Base-by-base conservation (phyloP, 169 alveolate genomes). In the Neospora caninum region DNA sequence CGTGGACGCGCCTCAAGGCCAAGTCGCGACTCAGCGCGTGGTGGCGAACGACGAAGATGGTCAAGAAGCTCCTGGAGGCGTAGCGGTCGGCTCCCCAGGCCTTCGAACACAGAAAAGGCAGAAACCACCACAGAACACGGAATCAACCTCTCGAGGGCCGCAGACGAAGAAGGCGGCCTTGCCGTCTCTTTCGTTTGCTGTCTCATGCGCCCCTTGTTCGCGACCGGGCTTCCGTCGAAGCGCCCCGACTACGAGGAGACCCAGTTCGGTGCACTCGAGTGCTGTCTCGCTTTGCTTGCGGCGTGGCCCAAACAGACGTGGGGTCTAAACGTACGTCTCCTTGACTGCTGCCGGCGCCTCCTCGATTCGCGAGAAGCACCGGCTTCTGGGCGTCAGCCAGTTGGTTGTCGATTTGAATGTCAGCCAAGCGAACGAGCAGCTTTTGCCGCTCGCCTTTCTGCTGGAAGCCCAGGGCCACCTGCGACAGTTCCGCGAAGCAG, bases 351-450 rank as follows among this genome's bases (percentile, higher is more conserved):
- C 92, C 93, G 34, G 89, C 93, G 18, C 95, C 93, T 7, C 95
- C 95, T 0, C 95, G 67, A 31, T 92, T 92, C 42, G 93, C 93
- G 39, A 93, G 92, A n/a, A 93, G 92, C 38, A 88, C 93, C 22
- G 95, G 94, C 67, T 88, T 93, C 43, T 70, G 70, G 16, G 84
- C 94, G 27, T 95, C 95, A 49, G 96, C 98, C 67, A 97, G 91
- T 91, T 97, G 98, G 84, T 96, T 96, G 88, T 97, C 98, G 82
- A 97, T 88, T 67, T 97, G 98, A 9, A 97, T 97, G 91, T 97
- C 98, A 36, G 97, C 95, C 53, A 97, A 96, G 92, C 97, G 95
- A 13, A 97, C 91, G 64, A 96, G 97, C 54, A 97, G 95, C 42
- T 96, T 95, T 96, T 97, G 98, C 80, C 97, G 94, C 88, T 97